Conservation (phyloP, 148 eudicot species). For the Rhododendron ferrugineum region DNA sequence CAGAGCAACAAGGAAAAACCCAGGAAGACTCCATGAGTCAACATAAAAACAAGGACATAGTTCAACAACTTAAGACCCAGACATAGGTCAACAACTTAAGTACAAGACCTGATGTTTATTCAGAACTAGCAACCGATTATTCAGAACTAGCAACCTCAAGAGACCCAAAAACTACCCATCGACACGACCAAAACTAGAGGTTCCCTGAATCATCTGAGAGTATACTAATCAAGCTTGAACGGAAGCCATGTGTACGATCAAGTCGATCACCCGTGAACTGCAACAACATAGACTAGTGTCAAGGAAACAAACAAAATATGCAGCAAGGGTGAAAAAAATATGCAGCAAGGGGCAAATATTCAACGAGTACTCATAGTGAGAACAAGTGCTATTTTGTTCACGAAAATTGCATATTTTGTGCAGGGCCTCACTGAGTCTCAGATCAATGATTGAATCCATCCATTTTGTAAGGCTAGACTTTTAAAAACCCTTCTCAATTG, state of each 20-base stretch:
- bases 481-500: no score
- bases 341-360: background rate
- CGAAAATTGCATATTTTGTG: no score
- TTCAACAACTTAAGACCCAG: background rate
- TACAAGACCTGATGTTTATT: background rate
- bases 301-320: background rate
- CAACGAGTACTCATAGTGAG: background rate
- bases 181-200: background rate
- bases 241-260: slow-evolving; percentile 36
- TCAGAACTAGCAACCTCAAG: background rate
- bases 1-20: background rate
- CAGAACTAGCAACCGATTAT: background rate
- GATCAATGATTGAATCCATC: no score
- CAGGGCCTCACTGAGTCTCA: no score
- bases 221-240: slow-evolving; percentile 2
- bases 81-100: background rate
- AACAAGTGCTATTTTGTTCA: no score
- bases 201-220: background rate
- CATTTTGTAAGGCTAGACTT: no score
- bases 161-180: background rate
- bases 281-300: background rate
- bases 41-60: background rate
- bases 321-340: background rate
- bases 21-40: background rate
- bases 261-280: slow-evolving; percentile 35